Base-by-base conservation (phyloP, 768 basidiomycete genomes). In the Trametes gibbosa region DNA sequence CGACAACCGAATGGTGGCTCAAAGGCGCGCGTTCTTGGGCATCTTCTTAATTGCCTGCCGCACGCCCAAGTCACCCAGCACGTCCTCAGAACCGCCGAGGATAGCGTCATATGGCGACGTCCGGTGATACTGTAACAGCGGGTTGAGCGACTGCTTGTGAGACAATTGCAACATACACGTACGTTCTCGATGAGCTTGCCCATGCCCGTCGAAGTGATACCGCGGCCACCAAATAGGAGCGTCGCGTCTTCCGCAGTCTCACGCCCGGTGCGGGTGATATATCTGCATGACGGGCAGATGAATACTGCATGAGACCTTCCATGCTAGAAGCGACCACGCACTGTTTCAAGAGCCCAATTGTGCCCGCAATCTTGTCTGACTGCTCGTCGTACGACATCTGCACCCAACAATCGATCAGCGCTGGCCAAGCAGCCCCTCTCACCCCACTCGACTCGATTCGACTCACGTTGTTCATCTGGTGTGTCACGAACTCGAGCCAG, bases 321-420 rank as follows among this genome's bases (percentile, higher is more conserved):
- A 32, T 32, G 29, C 34, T 3, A 27, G 21, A 45, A 17, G 47
- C 41, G 39, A 49, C 42, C 46, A 74, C 86, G 64, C 63, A 91
- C 89, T 92, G 89, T 74, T 98, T 98, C 67, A 94, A 78, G 46
- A 96, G 79, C 13, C 87, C 94, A 66, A 96, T 93, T 5, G 87
- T 83, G 2, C 90, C 93, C n/a, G 94, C 94, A 10, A 97, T 76
- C 66, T 89, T 89, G 61, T 85, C 84, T 0, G 92, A 88, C 74
- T 90, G 91, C 69, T 95, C 85, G 51, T 78, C 79, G 68, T 95
- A 95, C 48, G 79, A 81, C 95, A 95, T 95, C 87, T 95, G 71
- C 6, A 47, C 59, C 29, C 29, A 32, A 43, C n/a, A n/a, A n/a
- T n/a, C n/a, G n/a, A 17, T 46, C n/a, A 64, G 43, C 16, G 19